Evolutionary conservation across 2,329 filamentous ascomycete species (phyloP).

Genomic region (Neopestalotiopsis sp.): DNA sequence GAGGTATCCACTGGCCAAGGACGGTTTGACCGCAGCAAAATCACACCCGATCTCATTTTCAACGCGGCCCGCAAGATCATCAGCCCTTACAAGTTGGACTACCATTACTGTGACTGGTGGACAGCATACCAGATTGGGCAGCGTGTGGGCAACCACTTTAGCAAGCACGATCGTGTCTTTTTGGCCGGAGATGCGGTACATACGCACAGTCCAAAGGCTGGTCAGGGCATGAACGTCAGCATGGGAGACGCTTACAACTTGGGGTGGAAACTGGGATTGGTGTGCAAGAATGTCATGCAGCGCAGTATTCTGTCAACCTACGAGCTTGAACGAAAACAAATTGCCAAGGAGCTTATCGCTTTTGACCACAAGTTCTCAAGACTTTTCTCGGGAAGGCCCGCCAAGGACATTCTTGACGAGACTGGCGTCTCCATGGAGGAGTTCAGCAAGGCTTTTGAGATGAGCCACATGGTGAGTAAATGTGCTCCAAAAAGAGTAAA

Average conservation of each 20-base stretch:
- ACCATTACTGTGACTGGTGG: conserved; percentile 69
- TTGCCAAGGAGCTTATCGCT: conserved; percentile 64
- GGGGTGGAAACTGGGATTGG: conserved; percentile 49
- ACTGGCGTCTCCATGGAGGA: conserved; percentile 61
- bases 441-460: conserved; percentile 42
- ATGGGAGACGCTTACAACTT: conserved; percentile 61
- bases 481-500: neutral
- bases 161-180: conserved; percentile 64
- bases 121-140: conserved; percentile 68
- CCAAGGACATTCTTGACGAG: conserved; percentile 60
- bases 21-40: conserved; percentile 62
- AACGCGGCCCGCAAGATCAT: conserved; percentile 68
- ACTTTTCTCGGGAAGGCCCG: conserved; percentile 55
- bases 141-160: conserved; percentile 63
- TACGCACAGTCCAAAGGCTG: conserved; percentile 54
- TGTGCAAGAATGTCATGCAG: conserved; percentile 37
- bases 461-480: conserved; percentile 28
- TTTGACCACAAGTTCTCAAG: conserved; percentile 56
- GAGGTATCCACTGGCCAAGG: conserved; percentile 48
- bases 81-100: conserved; percentile 68
- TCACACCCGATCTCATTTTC: conserved; percentile 68
- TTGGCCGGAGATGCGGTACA: conserved; percentile 68
- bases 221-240: conserved; percentile 66
- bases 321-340: conserved; percentile 51
- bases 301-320: conserved; percentile 45